These are phyloP conservation scores for Zygosaccharomyces gambellarensis DNA, from an alignment of 805 yeast species.

Conservation along the genomic window DNA sequence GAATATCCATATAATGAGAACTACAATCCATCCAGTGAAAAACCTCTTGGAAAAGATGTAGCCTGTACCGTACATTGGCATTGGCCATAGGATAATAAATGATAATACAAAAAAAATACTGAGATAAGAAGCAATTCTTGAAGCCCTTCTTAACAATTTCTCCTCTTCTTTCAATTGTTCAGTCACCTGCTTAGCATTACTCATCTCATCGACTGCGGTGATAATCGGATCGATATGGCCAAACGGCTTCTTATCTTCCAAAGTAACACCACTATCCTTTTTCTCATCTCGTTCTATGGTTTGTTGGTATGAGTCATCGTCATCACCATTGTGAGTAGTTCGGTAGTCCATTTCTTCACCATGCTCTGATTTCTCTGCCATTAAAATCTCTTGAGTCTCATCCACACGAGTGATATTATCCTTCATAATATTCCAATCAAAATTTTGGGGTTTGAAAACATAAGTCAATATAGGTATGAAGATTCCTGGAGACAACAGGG, in stretches of 20 bases:
- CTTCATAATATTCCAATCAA: constrained; percentile 64
- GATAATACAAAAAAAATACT: constrained; percentile 59
- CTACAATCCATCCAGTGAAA: constrained; percentile 87
- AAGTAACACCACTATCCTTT: not conserved
- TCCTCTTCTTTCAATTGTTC: constrained; percentile 47
- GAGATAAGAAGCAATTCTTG: constrained; percentile 55
- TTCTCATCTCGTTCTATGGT: not conserved
- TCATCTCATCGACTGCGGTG: constrained; percentile 30
- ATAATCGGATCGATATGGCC: constrained; percentile 32
- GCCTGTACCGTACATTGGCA: constrained; percentile 85
- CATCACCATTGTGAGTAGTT: constrained; percentile 7
- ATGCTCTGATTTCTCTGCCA: constrained; percentile 16
- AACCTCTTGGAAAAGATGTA: constrained; percentile 71
- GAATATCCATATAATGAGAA: constrained; percentile 78
- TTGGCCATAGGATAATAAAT: constrained; percentile 77
- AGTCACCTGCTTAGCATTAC: constrained; percentile 17
- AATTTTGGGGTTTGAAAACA: constrained; percentile 63
- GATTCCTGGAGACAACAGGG: constrained; percentile 66
- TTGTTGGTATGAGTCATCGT: not conserved
- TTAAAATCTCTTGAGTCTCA: constrained; percentile 57
- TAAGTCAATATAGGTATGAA: constrained; percentile 62
- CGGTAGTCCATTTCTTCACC: constrained; percentile 16
- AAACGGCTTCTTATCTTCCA: constrained; percentile 19
- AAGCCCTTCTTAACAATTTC: constrained; percentile 47
- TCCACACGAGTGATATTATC: constrained; percentile 56